Percentiles rank a stretch among this genome's conserved stretches.
Conservation (phyloP, 2,329 filamentous ascomycete species). For the Penicillium sp. region DNA sequence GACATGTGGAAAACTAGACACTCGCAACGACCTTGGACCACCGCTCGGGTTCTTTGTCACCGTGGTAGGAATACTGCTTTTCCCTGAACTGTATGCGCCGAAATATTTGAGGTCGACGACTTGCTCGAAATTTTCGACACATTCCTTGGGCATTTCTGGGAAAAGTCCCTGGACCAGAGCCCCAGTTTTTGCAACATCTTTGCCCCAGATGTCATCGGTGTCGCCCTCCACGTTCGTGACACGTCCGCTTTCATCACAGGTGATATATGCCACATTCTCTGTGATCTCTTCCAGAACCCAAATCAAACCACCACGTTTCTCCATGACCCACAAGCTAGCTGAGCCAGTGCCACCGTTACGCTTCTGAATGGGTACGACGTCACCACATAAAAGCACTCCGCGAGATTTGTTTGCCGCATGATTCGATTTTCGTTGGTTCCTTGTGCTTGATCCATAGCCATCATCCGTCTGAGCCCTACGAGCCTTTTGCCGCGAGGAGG, state of each 20-base stretch:
- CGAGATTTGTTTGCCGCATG: slow-evolving; percentile 73
- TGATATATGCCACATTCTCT: slow-evolving; percentile 79
- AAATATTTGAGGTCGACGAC: slow-evolving; percentile 72
- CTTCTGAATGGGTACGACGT: slow-evolving; percentile 97
- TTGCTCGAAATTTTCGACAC: slow-evolving; percentile 68
- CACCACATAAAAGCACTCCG: slow-evolving; percentile 88
- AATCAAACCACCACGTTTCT: slow-evolving; percentile 87
- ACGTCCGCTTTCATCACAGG: slow-evolving; percentile 71
- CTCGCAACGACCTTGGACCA: slow-evolving; percentile 63
- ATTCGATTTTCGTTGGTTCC: slow-evolving; percentile 55
- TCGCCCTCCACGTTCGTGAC: slow-evolving; percentile 69
- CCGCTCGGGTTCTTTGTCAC: slow-evolving; percentile 66
- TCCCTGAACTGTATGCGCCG: slow-evolving; percentile 73
- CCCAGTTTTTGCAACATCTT: slow-evolving; percentile 61
- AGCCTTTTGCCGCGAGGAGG: slow-evolving; percentile 53
- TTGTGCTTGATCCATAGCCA: slow-evolving; percentile 48
- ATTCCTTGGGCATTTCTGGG: slow-evolving; percentile 71
- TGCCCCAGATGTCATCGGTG: slow-evolving; percentile 82
- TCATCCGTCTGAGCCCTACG: slow-evolving; percentile 56
- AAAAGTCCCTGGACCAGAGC: slow-evolving; percentile 75
- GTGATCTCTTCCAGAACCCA: slow-evolving; percentile 98
- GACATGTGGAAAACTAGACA: slow-evolving; percentile 95
- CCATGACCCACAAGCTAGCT: slow-evolving; percentile 97
- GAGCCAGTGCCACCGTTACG: slow-evolving; percentile 87
- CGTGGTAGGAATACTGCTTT: slow-evolving; percentile 78